Evolutionary conservation across 2,329 filamentous ascomycete species (phyloP).

Genomic region (Ramularia collo-cygni): DNA sequence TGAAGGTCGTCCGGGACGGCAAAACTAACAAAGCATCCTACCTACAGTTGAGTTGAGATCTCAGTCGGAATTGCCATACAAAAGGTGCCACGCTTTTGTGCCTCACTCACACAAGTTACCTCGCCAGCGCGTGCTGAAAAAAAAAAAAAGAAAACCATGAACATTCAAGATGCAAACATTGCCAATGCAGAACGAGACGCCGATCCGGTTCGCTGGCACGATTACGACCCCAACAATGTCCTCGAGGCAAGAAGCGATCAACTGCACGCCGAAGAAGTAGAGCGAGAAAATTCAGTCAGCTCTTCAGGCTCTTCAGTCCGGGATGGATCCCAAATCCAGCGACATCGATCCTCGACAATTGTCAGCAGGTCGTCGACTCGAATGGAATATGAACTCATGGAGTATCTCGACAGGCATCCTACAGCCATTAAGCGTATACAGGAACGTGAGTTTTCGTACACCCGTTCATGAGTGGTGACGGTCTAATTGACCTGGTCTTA

Average conservation of each 20-base stretch:
- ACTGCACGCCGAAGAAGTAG: slow-evolving; percentile 33
- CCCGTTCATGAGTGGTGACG: not conserved
- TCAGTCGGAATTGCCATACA: too few relatives aligned
- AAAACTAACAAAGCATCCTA: too few relatives aligned
- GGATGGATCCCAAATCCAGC: slow-evolving; percentile 22
- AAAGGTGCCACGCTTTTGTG: too few relatives aligned
- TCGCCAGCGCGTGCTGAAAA: too few relatives aligned
- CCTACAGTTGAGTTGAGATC: too few relatives aligned
- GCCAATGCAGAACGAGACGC: slow-evolving; percentile 51
- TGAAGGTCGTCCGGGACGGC: too few relatives aligned
- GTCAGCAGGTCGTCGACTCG: slow-evolving; percentile 17
- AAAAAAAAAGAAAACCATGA: slow-evolving; percentile 28
- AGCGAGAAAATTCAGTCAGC: slow-evolving; percentile 39
- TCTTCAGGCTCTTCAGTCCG: slow-evolving; percentile 18
- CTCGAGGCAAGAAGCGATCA: not conserved
- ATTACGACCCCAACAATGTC: slow-evolving; percentile 10
- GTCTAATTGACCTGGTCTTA: not conserved
- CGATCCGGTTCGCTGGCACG: slow-evolving; percentile 34
- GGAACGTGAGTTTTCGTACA: slow-evolving; percentile 2
- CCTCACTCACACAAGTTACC: too few relatives aligned
- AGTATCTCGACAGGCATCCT: slow-evolving; percentile 56
- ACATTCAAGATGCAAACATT: slow-evolving; percentile 51
- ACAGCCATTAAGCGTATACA: slow-evolving; percentile 66
- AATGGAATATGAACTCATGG: slow-evolving; percentile 39
- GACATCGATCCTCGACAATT: slow-evolving; percentile 28